Evolutionary conservation across 2,329 filamentous ascomycete genomes (phyloP).

Genomic region (Apiospora saccharicola): DNA sequence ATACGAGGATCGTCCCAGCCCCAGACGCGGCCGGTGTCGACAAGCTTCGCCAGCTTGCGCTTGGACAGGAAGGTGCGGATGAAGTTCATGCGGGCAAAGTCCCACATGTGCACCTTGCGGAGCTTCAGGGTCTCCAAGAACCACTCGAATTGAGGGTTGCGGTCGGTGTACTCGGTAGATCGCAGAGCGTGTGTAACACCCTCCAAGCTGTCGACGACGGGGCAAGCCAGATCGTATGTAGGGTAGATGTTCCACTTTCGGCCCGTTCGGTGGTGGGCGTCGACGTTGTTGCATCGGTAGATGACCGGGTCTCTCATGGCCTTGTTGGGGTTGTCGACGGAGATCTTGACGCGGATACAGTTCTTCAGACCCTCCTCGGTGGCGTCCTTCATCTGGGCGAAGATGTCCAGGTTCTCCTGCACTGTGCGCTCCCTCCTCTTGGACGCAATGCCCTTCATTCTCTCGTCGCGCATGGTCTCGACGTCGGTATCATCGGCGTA

Average conservation of each 20-base stretch:
- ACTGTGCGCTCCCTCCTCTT: slow-evolving; percentile 78
- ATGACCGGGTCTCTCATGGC: slow-evolving; percentile 96
- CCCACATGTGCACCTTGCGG: slow-evolving; percentile 83
- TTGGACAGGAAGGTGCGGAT: slow-evolving; percentile 84
- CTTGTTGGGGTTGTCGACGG: slow-evolving; percentile 90
- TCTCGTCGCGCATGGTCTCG: slow-evolving; percentile 85
- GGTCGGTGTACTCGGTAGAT: slow-evolving; percentile 87
- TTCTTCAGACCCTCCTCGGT: slow-evolving; percentile 80
- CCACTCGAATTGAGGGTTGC: slow-evolving; percentile 88
- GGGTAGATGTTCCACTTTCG: slow-evolving; percentile 85
- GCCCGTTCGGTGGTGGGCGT: slow-evolving; percentile 79
- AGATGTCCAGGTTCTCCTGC: slow-evolving; percentile 85
- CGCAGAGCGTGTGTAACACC: slow-evolving; percentile 84
- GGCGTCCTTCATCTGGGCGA: slow-evolving; percentile 92
- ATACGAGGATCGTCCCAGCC: slow-evolving; percentile 90
- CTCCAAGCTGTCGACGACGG: slow-evolving; percentile 81
- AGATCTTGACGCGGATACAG: slow-evolving; percentile 96
- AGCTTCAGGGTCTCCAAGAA: slow-evolving; percentile 78
- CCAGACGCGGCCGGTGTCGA: slow-evolving; percentile 77
- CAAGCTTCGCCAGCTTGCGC: slow-evolving; percentile 84
- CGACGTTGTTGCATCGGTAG: slow-evolving; percentile 84
- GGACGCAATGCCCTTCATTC: slow-evolving; percentile 84
- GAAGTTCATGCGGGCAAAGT: slow-evolving; percentile 86
- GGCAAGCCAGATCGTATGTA: slow-evolving; percentile 87
- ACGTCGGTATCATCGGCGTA: slow-evolving; percentile 95